Base-by-base conservation (phyloP, 1,284 basidiomycete genomes). In the Prillingera fragicola region DNA sequence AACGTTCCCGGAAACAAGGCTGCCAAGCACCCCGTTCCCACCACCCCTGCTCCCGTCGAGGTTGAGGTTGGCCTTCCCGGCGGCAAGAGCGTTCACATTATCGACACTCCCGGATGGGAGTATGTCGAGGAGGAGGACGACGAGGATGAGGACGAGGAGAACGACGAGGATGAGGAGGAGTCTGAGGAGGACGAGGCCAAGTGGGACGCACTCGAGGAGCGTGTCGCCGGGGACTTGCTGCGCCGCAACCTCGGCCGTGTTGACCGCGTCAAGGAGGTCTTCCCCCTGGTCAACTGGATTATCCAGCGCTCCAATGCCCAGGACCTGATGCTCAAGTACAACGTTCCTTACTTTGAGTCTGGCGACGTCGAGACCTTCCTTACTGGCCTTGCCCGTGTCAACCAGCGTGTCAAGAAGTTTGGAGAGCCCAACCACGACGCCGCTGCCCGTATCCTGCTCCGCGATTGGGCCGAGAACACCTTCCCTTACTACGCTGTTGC, bases 311-410 rank as follows among this genome's bases (percentile, higher is more conserved):
- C 85, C 13, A 81, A 80, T 56, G 72, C 78, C 15, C 84, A 91
- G 62, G 90, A 94, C 68, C 74, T 95, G 37, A 91, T 92, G 85
- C 74, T 94, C 34, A 75, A 84, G 42, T 94, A 92, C 74, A 84
- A 80, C 60, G 76, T 92, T n/a, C 86, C 91, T 12, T 84, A 83
- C 18, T 92, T 92, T 65, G 62, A 78, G n/a, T 75, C 76, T 31
- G 81, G 82, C 2, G 82, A 90, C 52, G 71, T 80, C 14, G 77
- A 78, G 38, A 80, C 82, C 0, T 92, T 97, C 77, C 76, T 97
- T 28, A 78, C 84, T 27, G 82, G 82, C 41, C 75, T 96, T 26
- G 90, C 92, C 2, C 81, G 91, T 31, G 77, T 83, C 12, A 78
- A 82, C 46, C 82, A 84, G 39, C 76, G 89, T 25, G 74, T 91